Conservation (phyloP, 345 rosid genomes). For the Abelmoschus esculentus region DNA sequence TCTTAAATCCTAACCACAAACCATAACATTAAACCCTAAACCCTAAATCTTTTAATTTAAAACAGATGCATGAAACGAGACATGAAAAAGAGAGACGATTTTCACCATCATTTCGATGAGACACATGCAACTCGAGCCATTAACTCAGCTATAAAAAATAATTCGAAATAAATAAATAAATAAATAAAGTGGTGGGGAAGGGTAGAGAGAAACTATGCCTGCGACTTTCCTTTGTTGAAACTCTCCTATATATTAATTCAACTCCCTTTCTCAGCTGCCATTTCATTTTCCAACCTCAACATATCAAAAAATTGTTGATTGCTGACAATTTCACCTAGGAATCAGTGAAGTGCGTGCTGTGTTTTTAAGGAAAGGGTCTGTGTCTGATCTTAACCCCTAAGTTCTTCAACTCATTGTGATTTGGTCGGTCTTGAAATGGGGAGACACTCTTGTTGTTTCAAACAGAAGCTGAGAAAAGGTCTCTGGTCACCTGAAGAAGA, state of each 20-base stretch:
- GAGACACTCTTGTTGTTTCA: slow-evolving; percentile 91
- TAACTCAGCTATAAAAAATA: slow-evolving; percentile 13
- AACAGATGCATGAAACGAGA: too few relatives aligned
- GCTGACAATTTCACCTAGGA: slow-evolving; percentile 35
- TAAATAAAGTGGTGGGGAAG: background rate
- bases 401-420: background rate
- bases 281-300: slow-evolving; percentile 35
- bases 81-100: too few relatives aligned
- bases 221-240: background rate
- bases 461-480: slow-evolving; percentile 94
- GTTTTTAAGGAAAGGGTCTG: slow-evolving; percentile 15
- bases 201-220: background rate
- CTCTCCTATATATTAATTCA: slow-evolving; percentile 34
- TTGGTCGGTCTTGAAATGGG: slow-evolving; percentile 51
- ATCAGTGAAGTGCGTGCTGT: slow-evolving; percentile 19
- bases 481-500: slow-evolving; percentile 99
- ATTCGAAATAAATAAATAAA: background rate
- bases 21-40: too few relatives aligned
- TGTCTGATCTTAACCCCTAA: background rate
- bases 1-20: too few relatives aligned
- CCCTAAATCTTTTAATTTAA: too few relatives aligned
- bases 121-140: slow-evolving; percentile 4
- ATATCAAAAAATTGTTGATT: slow-evolving; percentile 6
- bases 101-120: too few relatives aligned
- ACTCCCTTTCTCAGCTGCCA: slow-evolving; percentile 29